Evolutionary conservation across 129 eudicot species (phyloP).

Genomic region (Artemisia argyi): DNA sequence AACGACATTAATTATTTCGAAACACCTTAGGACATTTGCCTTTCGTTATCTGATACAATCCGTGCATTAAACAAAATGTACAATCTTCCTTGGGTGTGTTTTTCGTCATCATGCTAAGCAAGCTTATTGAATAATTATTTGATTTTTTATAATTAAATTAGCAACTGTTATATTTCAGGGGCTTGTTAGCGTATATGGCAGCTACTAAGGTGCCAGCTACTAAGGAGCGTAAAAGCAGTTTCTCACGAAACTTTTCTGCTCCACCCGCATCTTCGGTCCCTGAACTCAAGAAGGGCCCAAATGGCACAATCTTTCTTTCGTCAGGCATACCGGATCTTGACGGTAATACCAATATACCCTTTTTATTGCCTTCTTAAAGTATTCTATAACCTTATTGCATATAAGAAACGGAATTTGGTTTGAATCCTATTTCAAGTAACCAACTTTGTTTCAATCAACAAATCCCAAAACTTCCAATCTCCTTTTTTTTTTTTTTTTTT

Average conservation of each 20-base stretch:
- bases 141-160: too few species aligned
- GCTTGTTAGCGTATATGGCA: constrained; percentile 40
- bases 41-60: too few species aligned
- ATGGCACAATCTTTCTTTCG: constrained; percentile 77
- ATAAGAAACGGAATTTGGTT: not conserved
- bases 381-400: not conserved
- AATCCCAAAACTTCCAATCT: too few species aligned
- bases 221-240: constrained; percentile 74
- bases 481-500: too few species aligned
- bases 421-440: not conserved
- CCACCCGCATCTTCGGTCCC: constrained; percentile 50
- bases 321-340: constrained; percentile 95
- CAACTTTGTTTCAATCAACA: too few species aligned
- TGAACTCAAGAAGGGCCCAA: constrained; percentile 92
- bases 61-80: too few species aligned
- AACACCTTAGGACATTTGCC: too few species aligned
- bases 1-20: too few species aligned
- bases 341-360: constrained; percentile 46
- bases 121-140: too few species aligned
- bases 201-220: constrained; percentile 24
- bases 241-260: constrained; percentile 65
- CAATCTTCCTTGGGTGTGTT: too few species aligned
- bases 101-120: too few species aligned
- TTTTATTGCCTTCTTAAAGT: not conserved
- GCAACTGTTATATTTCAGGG: too few species aligned